Evolutionary conservation across 805 yeast genomes (phyloP).

Genomic region (Cyberlindnera subsufficiens): DNA sequence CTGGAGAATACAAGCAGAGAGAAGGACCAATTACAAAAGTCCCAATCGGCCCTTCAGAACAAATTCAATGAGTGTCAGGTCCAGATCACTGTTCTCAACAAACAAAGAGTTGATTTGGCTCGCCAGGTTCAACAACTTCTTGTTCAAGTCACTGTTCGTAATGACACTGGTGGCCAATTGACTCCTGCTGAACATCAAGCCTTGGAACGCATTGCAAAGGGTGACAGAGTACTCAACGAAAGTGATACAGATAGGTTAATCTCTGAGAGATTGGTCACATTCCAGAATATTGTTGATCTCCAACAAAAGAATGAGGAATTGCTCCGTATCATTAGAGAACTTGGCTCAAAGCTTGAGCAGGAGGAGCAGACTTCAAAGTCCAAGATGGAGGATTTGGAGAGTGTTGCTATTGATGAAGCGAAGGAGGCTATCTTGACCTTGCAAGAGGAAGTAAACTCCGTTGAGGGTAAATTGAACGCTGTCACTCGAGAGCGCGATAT

Average conservation of each 20-base stretch:
- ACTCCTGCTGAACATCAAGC: slow-evolving; percentile 60
- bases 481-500: slow-evolving; percentile 66
- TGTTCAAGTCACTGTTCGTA: slow-evolving; percentile 56
- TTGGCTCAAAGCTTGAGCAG: slow-evolving; percentile 66
- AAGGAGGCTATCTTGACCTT: slow-evolving; percentile 60
- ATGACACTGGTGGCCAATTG: slow-evolving; percentile 53
- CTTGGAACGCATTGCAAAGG: slow-evolving; percentile 43
- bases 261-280: slow-evolving; percentile 66
- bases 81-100: slow-evolving; percentile 37
- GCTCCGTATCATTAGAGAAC: slow-evolving; percentile 57
- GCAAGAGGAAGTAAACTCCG: slow-evolving; percentile 49
- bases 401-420: slow-evolving; percentile 53
- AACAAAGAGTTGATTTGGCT: slow-evolving; percentile 66
- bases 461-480: slow-evolving; percentile 47
- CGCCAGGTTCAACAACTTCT: slow-evolving; percentile 75
- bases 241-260: slow-evolving; percentile 71
- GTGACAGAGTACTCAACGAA: slow-evolving; percentile 29
- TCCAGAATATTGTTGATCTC: slow-evolving; percentile 60
- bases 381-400: slow-evolving; percentile 34
- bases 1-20: slow-evolving; percentile 51
- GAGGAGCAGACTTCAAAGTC: slow-evolving; percentile 40
- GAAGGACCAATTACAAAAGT: slow-evolving; percentile 30
- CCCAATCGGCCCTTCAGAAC: slow-evolving; percentile 16
- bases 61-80: slow-evolving; percentile 28
- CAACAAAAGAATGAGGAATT: slow-evolving; percentile 73